These are phyloP conservation scores for Wallemia ichthyophaga DNA, from an alignment of 1,284 basidiomycete species.

Conservation along the genomic window DNA sequence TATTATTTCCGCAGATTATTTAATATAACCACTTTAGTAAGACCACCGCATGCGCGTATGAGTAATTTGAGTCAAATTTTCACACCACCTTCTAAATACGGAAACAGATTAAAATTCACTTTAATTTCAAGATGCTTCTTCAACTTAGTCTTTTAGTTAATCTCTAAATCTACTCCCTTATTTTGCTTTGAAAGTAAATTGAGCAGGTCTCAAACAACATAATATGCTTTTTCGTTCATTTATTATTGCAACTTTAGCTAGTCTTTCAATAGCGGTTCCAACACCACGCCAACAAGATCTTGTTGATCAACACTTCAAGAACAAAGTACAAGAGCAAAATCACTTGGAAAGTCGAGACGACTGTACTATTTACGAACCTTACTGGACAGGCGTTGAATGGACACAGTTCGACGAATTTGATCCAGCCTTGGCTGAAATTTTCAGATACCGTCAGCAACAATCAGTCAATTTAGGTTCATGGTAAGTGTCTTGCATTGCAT, in stretches of 20 bases:
- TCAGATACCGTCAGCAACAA: slow-evolving; percentile 32
- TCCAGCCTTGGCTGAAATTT: slow-evolving; percentile 21
- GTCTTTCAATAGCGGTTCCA: not conserved
- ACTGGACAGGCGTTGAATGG: not conserved
- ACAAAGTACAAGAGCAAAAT: not conserved
- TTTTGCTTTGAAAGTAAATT: not conserved
- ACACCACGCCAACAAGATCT: not conserved
- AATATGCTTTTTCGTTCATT: not conserved
- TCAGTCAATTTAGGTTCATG: slow-evolving; percentile 36
- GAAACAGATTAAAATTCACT: not conserved
- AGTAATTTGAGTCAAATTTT: not conserved
- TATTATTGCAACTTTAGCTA: not conserved
- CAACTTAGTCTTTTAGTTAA: not conserved
- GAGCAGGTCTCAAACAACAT: not conserved
- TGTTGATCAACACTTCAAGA: not conserved
- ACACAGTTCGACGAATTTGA: slow-evolving; percentile 17
- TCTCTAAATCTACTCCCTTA: not conserved
- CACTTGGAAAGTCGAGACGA: not conserved
- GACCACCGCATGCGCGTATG: not conserved
- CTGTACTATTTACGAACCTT: not conserved
- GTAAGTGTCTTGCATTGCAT: slow-evolving; percentile 14
- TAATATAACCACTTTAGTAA: not conserved
- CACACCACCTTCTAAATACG: not conserved
- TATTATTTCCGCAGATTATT: too few species aligned
- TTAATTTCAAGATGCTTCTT: too few species aligned